Evolutionary conservation across 179 eudicot genomes (phyloP), one percentile per base, ranked within the genome.

Genomic region (Silene coronaria): DNA sequence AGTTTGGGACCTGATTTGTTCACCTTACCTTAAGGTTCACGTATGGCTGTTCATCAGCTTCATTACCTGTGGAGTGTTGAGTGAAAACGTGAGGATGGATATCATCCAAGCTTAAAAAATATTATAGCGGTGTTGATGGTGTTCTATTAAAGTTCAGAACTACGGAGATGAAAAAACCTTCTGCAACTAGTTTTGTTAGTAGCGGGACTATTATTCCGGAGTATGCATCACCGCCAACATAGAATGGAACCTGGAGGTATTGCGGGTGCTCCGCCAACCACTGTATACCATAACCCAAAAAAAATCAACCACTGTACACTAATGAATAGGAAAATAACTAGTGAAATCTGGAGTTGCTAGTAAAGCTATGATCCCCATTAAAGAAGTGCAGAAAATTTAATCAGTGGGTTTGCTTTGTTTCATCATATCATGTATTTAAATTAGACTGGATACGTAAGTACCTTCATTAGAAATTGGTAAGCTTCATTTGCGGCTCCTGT

Each of bases 391-490:
- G n/a, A 48, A 3, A 48, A 48, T 48, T 48, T 16, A 22, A 24
- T 24, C 17, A 61, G 13, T 14, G 22, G 28, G 5, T 3, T 19
- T 24, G 24, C 12, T 61, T 61, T 9, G 19, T 6, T 1, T 24
- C 30, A 61, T 61, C 30, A 61, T 21, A 23, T 23, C 6, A 22
- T 5, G 7, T 27, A 64, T 27, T 62, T 28, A 12, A 28, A 64
- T 27, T 12, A 28, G 10, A 14, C 0, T 64, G 46, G 51, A 79
- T 27, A 30, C 3, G 34, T 34, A 34, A 0, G 62, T 42, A 87
- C 92, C 88, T 88, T 81, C 30, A 74, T 61, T 28, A 88, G 75
- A 75, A 88, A 88, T 45, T 76, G 55, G 55, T 87, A 87, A 45
- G 85, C 78, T 45, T 82, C 83, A 30, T 82, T 73, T 28, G 87